Evolutionary conservation across 75 land plant species (phyloP), one percentile per base, ranked within the genome.

Genomic region (Sequoiadendron giganteum): DNA sequence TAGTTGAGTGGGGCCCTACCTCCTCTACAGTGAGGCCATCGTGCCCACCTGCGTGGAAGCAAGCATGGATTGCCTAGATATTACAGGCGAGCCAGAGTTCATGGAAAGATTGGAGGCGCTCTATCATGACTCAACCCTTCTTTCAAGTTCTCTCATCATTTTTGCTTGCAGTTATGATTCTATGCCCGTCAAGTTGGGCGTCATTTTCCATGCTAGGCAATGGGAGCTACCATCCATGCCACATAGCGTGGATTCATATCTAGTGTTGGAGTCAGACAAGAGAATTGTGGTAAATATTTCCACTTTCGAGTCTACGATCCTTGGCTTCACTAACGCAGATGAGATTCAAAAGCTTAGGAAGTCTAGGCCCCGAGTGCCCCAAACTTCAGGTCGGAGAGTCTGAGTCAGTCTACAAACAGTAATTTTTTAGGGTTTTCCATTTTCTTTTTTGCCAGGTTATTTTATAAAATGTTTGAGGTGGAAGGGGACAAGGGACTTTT

Each of bases 41-140:
- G 99, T 95, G 34, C 89, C 92, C 30, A 98, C 99, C 39, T 97
- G 99, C 87, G 95, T 91, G 79, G 94, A 92, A 25, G 86, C 94
- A 3, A 98, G 99, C 30, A 86, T 93, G 30, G 98, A 96, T 85
- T 98, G 96, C 89, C 90, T 98, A 55, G 99, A 98, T 85, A 94
- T 98, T 38, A 90, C 92, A 43, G 99, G 99, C 10, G 99, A 98
- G 89, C 99, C 98, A 1, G 98, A 96, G 93, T 98, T 98, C 87
- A 98, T 98, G 97, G 99, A 98, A 92, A 87, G 91, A 80, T 92
- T 95, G 94, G 98, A 96, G 89, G 92, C 86, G 5, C 10, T 48
- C 52, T 96, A 93, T 86, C 94, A 94, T 39, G 92, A 94, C 13
- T 89, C 84, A 89, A 97, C 97, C 21, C 72, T 34, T 56, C 90